These are phyloP conservation scores for Colletotrichum sidae DNA, from an alignment of 2,329 filamentous ascomycete species.

Conservation along the genomic window DNA sequence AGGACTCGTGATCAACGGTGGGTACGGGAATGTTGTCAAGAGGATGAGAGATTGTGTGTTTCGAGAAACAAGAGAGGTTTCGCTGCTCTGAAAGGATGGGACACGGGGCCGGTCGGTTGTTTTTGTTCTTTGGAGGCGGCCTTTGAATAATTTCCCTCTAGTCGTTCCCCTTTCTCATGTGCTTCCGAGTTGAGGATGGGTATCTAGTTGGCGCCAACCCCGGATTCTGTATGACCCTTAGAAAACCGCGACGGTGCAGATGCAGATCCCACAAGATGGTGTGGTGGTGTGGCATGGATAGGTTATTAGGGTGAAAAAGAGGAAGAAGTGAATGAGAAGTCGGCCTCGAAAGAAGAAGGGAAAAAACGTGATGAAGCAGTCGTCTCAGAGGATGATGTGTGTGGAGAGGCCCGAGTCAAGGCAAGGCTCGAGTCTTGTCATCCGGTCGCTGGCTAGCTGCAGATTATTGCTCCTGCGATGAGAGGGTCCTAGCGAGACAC, in stretches of 20 bases:
- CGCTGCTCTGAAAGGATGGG: not conserved
- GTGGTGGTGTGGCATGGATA: not conserved
- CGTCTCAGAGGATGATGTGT: not conserved
- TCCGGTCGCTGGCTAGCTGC: constrained; percentile 11
- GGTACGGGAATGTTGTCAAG: no score
- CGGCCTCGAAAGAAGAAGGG: not conserved
- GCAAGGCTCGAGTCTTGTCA: constrained; percentile 20
- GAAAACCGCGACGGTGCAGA: not conserved
- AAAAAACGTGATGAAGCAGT: not conserved
- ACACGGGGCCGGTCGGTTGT: constrained; percentile 12
- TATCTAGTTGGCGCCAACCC: constrained; percentile 34
- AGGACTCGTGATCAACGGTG: no score
- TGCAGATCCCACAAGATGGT: not conserved
- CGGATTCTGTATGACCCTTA: constrained; percentile 12
- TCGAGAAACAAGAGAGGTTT: no score
- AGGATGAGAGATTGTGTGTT: no score
- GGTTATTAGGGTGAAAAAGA: not conserved
- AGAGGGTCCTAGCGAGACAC: constrained; percentile 21
- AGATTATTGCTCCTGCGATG: constrained; percentile 16
- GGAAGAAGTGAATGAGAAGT: not conserved
- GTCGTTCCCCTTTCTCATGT: constrained; percentile 10
- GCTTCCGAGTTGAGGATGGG: constrained; percentile 3
- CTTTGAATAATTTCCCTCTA: constrained; percentile 6
- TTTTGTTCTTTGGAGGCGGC: constrained; percentile 4
- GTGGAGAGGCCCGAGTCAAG: constrained; percentile 14